Evolutionary conservation across 495 filamentous ascomycete genomes (phyloP), one percentile per base, ranked within the genome.

Genomic region (Aspergillus egyptiacus): DNA sequence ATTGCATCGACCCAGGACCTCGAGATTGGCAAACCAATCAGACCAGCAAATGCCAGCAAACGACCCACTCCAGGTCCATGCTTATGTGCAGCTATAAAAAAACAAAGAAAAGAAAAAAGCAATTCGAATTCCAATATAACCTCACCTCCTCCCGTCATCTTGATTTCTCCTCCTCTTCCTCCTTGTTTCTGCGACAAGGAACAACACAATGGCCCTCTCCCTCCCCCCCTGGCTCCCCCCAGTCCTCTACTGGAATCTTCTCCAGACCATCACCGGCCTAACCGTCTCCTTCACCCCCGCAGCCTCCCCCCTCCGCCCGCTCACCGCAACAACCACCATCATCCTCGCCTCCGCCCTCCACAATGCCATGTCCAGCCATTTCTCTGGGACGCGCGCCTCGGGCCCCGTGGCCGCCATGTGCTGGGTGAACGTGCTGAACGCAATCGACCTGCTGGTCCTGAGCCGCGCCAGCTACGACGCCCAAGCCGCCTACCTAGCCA

Each of bases 391-490:
- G 0, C 25, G 53, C 2, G 7, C 50, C 30, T 48, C 46, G 4
- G 59, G 53, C 1, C 59, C 59, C 0, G n/a, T 61, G 1, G 52
- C 39, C 2, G 53, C 59, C 2, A 61, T 50, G 38, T 57, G 59
- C 35, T 58, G 55, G 59, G 50, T 61, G 37, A 56, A 54, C 17
- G 59, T 61, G 10, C 31, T 61, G 6, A 61, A 61, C 35, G 55
- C 49, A 18, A 25, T 61, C 6, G 59, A 61, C 17, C 18, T 61
- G 43, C 34, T 61, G 0, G 40, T 58, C 2, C 35, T 61, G 5
- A 56, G 46, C 30, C 59, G 53, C 2, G 53, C 50, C 10, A 55
- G 52, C 1, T 53, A 53, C 38, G 48, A 50, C 1, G 49, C 43
- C 8, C 55, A 61, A 25, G 28, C 27, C 25, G 22, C n/a, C 3